These are phyloP conservation scores for Allium cepa DNA, from an alignment of 106 monocot species.

Conservation along the genomic window DNA sequence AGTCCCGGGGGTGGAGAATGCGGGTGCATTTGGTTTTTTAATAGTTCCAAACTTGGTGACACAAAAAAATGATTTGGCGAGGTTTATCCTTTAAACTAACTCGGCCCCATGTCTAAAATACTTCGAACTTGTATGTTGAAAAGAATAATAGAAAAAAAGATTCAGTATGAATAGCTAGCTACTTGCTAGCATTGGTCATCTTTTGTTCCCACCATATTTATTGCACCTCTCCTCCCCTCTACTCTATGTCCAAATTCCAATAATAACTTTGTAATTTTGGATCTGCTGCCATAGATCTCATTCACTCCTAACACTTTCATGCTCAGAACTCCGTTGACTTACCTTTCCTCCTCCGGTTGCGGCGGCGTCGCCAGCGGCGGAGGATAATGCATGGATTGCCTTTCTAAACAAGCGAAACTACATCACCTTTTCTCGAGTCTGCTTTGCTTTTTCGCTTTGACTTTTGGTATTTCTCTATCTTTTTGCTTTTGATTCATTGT, in stretches of 20 bases:
- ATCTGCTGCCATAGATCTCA: conserved; percentile 5
- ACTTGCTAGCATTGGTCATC: no score
- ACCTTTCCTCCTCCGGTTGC: conserved; percentile 4
- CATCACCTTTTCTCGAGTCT: not conserved
- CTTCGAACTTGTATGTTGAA: no score
- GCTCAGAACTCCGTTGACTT: not conserved
- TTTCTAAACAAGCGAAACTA: not conserved
- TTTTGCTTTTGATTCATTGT: not conserved
- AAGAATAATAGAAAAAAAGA: no score
- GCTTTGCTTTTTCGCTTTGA: not conserved
- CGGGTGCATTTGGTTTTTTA: no score
- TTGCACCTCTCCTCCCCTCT: not conserved
- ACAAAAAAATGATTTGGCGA: no score
- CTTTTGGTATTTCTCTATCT: conserved; percentile 3
- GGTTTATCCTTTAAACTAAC: no score
- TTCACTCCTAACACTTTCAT: conserved; percentile 2
- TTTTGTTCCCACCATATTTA: conserved; percentile 8
- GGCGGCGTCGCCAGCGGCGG: conserved; percentile 2
- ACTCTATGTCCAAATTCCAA: not conserved
- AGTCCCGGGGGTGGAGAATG: no score
- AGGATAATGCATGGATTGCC: conserved; percentile 1
- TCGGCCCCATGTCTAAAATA: no score
- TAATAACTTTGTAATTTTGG: not conserved
- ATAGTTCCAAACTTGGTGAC: no score
- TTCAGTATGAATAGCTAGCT: no score